Conservation (phyloP, 1,139 yeast genomes). For the Zygosaccharomyces pseudobailii region DNA sequence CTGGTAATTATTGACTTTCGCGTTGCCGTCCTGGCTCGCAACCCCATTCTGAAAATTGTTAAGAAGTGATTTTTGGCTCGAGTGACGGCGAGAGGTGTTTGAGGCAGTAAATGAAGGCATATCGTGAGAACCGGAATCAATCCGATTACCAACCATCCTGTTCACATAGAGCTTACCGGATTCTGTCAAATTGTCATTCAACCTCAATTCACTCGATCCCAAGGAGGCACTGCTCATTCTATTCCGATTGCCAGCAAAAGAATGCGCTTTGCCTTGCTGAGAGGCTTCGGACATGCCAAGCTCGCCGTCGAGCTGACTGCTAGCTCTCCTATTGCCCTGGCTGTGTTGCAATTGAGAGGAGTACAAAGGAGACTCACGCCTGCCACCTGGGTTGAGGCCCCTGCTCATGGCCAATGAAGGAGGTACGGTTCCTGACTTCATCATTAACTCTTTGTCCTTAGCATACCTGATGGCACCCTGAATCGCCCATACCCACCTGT, state of each 20-base stretch:
- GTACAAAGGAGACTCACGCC: constrained; percentile 6
- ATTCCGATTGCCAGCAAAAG: constrained; percentile 5
- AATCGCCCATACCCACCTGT: constrained; percentile 95
- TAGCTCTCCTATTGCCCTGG: constrained; percentile 1
- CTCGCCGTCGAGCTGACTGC: constrained; percentile 2
- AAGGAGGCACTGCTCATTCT: constrained; percentile 16
- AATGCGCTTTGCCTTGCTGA: constrained; percentile 5
- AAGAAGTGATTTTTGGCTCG: neutral
- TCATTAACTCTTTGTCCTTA: constrained; percentile 57
- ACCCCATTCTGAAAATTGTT: neutral
- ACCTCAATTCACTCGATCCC: constrained; percentile 24
- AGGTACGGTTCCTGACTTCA: constrained; percentile 19
- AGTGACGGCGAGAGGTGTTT: neutral
- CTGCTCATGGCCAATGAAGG: constrained; percentile 15
- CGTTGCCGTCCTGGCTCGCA: neutral
- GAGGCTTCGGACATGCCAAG: neutral
- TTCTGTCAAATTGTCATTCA: constrained; percentile 29
- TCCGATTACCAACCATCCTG: constrained; percentile 25
- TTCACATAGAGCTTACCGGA: constrained; percentile 30
- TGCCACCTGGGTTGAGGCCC: constrained; percentile 2
- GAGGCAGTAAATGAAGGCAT: neutral
- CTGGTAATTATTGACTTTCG: neutral
- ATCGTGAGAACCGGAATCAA: constrained; percentile 15
- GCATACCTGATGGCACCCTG: constrained; percentile 86
- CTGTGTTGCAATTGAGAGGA: constrained; percentile 7